Evolutionary conservation across 2,329 filamentous ascomycete genomes (phyloP).

Genomic region (Esteya vermicola): DNA sequence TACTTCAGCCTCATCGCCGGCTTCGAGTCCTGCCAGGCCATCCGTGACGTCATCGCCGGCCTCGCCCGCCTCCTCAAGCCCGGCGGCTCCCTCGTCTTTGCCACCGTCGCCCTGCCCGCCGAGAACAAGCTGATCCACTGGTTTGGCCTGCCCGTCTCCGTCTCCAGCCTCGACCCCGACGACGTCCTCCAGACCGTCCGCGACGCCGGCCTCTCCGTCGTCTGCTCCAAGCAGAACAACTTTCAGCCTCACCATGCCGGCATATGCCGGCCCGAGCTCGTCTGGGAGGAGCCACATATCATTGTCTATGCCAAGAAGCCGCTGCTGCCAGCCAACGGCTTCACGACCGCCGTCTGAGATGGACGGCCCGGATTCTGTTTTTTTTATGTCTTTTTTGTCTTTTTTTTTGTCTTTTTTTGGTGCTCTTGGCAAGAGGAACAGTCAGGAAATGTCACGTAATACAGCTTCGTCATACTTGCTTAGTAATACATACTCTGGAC

Average conservation of each 20-base stretch:
- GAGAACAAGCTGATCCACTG: conserved; percentile 12
- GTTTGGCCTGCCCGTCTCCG: conserved; percentile 14
- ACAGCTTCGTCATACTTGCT: neutral
- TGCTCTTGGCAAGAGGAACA: too few relatives aligned
- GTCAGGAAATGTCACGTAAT: too few relatives aligned
- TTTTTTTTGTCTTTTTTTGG: too few relatives aligned
- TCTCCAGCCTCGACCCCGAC: conserved; percentile 14
- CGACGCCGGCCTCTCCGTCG: conserved; percentile 11
- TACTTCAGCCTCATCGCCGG: conserved; percentile 16
- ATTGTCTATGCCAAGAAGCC: conserved; percentile 16
- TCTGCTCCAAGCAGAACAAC: conserved; percentile 6
- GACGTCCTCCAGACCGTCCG: conserved; percentile 9
- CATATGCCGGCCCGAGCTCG: conserved; percentile 13
- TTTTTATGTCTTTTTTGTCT: too few relatives aligned
- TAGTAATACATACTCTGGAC: too few relatives aligned
- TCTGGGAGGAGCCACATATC: conserved; percentile 16
- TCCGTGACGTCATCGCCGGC: conserved; percentile 9
- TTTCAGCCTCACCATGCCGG: conserved; percentile 14
- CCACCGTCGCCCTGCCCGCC: conserved; percentile 15
- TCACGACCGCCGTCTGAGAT: too few relatives aligned
- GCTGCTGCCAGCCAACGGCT: too few relatives aligned
- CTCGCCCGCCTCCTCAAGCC: conserved; percentile 18
- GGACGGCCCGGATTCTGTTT: too few relatives aligned
- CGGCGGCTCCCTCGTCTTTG: conserved; percentile 25
- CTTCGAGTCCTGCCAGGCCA: conserved; percentile 14